Evolutionary conservation across 345 rosid genomes (phyloP), one percentile per base, ranked within the genome.

Genomic region (Tarenaya hassleriana): DNA sequence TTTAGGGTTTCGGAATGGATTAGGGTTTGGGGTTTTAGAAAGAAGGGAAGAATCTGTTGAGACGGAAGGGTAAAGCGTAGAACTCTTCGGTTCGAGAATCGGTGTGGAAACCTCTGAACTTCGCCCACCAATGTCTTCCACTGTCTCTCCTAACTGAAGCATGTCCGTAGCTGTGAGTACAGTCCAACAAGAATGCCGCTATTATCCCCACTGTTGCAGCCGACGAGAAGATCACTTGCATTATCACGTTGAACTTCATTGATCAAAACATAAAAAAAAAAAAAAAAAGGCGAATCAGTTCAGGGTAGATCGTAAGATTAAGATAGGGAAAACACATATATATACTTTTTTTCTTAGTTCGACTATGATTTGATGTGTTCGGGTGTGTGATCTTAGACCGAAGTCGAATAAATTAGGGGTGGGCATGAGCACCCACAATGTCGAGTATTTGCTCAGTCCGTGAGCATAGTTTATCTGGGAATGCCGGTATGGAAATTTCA

Each of bases 91-190:
- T 87, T 60, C 88, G 70, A 12, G 70, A 24, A 67, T 91, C 96
- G 15, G 74, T 58, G 6, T 62, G 51, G 58, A 64, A 87, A 8
- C 19, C 43, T 46, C 79, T 66, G 68, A 91, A 91, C 64, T 81
- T 87, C 24, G 27, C 82, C 89, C 92, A 84, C 94, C 98, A 91
- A 41, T 87, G 96, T 53, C 96, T 74, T 42, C 96, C 96, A 53
- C 84, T 79, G 65, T 91, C 98, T 54, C 74, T 71, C 52, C 83
- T 50, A 11, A 75, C 74, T 0, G 83, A 56, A 46, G 47, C 60
- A 38, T 84, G 72, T 16, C 84, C 73, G 2, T 59, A 49, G 60
- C 82, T 67, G 41, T 77, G 95, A 48, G 90, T 81, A 69, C 60
- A 20, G 50, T 88, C 96, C 75, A 92, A 52, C 20, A 77, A 67